Percentiles rank a stretch among this genome's conserved stretches.
Conservation (phyloP, 306 rosid genomes). For the Cucurbita maxima region DNA sequence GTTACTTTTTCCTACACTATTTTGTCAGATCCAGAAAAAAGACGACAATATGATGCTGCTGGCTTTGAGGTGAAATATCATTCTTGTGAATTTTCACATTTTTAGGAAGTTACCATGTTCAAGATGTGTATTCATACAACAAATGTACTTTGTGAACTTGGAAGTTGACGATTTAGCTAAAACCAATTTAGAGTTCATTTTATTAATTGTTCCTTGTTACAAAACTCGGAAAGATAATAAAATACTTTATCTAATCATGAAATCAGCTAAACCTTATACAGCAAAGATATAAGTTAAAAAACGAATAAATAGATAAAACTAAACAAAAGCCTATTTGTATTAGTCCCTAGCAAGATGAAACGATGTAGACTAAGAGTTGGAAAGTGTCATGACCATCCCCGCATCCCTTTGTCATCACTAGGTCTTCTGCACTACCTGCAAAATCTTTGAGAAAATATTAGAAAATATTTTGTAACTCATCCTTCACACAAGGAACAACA, state of each 20-base stretch:
- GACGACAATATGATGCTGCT: slow-evolving; percentile 78
- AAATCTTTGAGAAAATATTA: background rate
- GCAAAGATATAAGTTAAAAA: background rate
- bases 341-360: background rate
- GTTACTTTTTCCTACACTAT: slow-evolving; percentile 81
- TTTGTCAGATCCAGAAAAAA: slow-evolving; percentile 78
- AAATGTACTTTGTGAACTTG: background rate
- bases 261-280: background rate
- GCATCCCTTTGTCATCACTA: background rate
- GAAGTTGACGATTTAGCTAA: background rate
- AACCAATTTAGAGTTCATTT: background rate
- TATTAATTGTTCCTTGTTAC: background rate
- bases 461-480: background rate
- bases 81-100: background rate
- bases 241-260: background rate
- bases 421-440: background rate
- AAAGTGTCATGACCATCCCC: background rate
- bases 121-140: slow-evolving; percentile 2
- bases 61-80: slow-evolving; percentile 77
- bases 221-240: background rate
- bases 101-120: background rate
- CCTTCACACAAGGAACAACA: background rate
- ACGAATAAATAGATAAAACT: background rate
- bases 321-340: background rate
- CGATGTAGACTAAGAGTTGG: background rate